Evolutionary conservation across 192 early-diverging fungal species (phyloP).

Genomic region (Spizellomyces sp.): DNA sequence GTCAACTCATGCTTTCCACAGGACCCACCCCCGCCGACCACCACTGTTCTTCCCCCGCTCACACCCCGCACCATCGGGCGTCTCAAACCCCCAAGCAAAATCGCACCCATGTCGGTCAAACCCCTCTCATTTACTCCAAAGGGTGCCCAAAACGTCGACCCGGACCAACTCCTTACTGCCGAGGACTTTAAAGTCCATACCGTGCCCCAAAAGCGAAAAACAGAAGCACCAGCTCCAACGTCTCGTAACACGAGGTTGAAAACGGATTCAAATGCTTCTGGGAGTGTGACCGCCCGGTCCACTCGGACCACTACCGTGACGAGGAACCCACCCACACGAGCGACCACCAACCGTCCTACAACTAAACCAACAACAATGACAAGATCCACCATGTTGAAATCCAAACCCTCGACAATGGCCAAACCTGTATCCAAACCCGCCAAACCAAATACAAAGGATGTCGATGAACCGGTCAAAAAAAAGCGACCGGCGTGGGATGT

Average conservation of each 20-base stretch:
- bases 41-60: not conserved
- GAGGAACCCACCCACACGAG: conserved; percentile 2
- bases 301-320: conserved; percentile 8
- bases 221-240: conserved; percentile 8
- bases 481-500: conserved; percentile 75
- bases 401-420: conserved; percentile 8
- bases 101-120: conserved; percentile 25
- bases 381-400: conserved; percentile 5
- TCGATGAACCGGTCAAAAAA: conserved; percentile 45
- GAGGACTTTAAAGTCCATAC: conserved; percentile 35
- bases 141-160: not conserved
- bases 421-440: conserved; percentile 20
- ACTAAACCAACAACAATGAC: conserved; percentile 12
- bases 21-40: not conserved
- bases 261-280: conserved; percentile 3
- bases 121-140: not conserved
- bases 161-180: conserved; percentile 3
- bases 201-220: conserved; percentile 34
- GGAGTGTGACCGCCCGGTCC: not conserved
- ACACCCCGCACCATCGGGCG: conserved; percentile 7
- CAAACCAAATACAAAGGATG: not conserved
- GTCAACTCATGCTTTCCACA: not conserved
- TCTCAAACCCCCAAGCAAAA: conserved; percentile 26
- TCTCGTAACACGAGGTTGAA: conserved; percentile 18
- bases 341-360: not conserved